Base-by-base conservation (phyloP, 2,329 filamentous ascomycete species). In the Tympanopsis confertula region DNA sequence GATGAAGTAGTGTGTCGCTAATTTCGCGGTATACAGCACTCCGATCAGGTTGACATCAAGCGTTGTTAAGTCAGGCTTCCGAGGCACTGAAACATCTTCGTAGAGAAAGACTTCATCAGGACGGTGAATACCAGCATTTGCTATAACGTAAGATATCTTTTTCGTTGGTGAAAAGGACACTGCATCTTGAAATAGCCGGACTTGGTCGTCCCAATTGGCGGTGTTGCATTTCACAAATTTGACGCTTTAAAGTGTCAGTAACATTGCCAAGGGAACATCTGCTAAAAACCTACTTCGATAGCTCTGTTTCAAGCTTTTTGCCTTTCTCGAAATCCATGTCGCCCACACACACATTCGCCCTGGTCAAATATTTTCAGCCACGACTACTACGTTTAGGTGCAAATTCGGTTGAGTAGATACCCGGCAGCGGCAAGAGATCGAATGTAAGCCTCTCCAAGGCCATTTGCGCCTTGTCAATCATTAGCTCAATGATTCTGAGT, bases 1-100 rank as follows among this genome's bases (percentile, higher is more conserved):
- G 35, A 54, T 52, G 41, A 61, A 61, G 43, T 62, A 56, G 44
- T 60, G 56, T 2, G 56, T 39, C 1, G 54, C 49, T 4, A 57
- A 47, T 32, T 52, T 49, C 4, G 47, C 43, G 3, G 48, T 49
- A 42, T 54, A 55, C 36, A 50, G 47, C 3, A 44, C 39, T 3
- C 51, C 55, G 3, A 39, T 50, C 10, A 57, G 36, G 35, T 52
- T 54, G n/a, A 53, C 45, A 32, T 56, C 50, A 13, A 57, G 30
- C 28, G 41, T 38, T n/a, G 38, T 46, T 40, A 46, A 42, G 19
- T 59, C 51, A 3, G 56, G 53, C 28, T 49, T 39, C 5, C 46
- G 26, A 5, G 52, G 53, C 19, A 38, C 41, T 30, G 43, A 26
- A 10, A 43, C 43, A 13, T 47, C 46, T 30, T 30, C 32, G 32